Evolutionary conservation across 106 monocot species (phyloP).

Genomic region (Posidonia australis): DNA sequence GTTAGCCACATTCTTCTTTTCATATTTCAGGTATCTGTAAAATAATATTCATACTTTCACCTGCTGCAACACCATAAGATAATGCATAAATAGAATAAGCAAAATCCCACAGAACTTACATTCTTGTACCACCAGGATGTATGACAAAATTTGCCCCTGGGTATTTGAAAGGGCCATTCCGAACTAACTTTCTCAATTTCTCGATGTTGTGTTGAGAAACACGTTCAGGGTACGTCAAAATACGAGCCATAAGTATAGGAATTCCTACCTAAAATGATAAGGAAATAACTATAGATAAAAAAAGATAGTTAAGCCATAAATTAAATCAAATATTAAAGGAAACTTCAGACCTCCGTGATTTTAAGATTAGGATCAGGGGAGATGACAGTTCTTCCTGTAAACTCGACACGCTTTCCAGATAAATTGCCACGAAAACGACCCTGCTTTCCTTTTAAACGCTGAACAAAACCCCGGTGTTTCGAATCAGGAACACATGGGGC

Average conservation of each 20-base stretch:
- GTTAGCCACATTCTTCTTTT: slow-evolving; percentile 63
- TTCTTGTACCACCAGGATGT: slow-evolving; percentile 47
- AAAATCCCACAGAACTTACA: slow-evolving; percentile 25
- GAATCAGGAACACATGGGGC: slow-evolving; percentile 56
- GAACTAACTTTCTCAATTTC: slow-evolving; percentile 72
- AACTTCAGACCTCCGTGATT: slow-evolving; percentile 73
- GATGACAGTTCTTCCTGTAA: slow-evolving; percentile 95
- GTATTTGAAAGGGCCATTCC: slow-evolving; percentile 82
- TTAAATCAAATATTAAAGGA: neutral
- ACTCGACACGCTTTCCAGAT: slow-evolving; percentile 90
- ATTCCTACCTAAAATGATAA: slow-evolving; percentile 54
- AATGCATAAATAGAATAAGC: neutral
- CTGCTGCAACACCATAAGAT: neutral
- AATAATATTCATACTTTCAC: neutral
- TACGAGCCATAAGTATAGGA: slow-evolving; percentile 76
- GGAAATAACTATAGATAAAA: slow-evolving; percentile 1
- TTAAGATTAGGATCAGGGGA: slow-evolving; percentile 99
- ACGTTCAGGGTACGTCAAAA: slow-evolving; percentile 86
- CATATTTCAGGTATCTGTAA: slow-evolving; percentile 73
- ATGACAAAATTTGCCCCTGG: slow-evolving; percentile 85
- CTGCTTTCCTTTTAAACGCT: slow-evolving; percentile 94
- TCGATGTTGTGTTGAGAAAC: slow-evolving; percentile 86
- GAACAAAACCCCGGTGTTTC: slow-evolving; percentile 66
- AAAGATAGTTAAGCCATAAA: neutral
- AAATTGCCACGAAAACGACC: slow-evolving; percentile 94